Evolutionary conservation across 2,329 filamentous ascomycete species (phyloP).

Genomic region (Ceratocystis harringtonii): DNA sequence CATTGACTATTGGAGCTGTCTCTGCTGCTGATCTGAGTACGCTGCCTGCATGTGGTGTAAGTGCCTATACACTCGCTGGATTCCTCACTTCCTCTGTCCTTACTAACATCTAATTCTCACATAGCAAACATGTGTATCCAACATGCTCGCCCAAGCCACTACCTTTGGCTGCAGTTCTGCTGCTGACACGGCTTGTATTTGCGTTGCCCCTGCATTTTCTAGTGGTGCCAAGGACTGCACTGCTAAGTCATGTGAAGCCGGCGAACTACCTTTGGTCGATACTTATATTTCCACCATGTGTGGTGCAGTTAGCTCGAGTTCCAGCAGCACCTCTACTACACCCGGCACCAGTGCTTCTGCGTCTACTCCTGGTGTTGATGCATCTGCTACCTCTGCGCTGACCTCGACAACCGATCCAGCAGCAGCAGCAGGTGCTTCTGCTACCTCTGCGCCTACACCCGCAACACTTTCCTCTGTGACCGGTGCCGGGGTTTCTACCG

Average conservation of each 20-base stretch:
- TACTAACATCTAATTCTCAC: background rate
- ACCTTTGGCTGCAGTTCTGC: slow-evolving; percentile 18
- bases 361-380: background rate
- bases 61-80: background rate
- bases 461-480: background rate
- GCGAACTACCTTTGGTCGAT: slow-evolving; percentile 23
- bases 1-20: slow-evolving; percentile 3
- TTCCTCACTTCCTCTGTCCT: background rate
- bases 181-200: slow-evolving; percentile 28
- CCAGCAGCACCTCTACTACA: slow-evolving; percentile 6
- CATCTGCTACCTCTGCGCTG: background rate
- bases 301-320: slow-evolving; percentile 12
- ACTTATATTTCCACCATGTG: slow-evolving; percentile 22
- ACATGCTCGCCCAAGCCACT: slow-evolving; percentile 13
- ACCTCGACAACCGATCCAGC: background rate
- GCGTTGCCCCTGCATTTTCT: slow-evolving; percentile 25
- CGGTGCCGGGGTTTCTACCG: slow-evolving; percentile 1
- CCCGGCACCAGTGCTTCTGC: slow-evolving; percentile 5
- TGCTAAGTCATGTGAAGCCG: slow-evolving; percentile 20
- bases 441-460: background rate
- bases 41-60: slow-evolving; percentile 15
- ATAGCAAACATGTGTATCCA: slow-evolving; percentile 17
- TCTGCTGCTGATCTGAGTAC: slow-evolving; percentile 13
- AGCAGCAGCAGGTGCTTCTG: background rate
- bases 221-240: slow-evolving; percentile 30